phyloP scores from a whole-genome alignment of 805 yeast genomes.

The Metschnikowia continentalis region DNA sequence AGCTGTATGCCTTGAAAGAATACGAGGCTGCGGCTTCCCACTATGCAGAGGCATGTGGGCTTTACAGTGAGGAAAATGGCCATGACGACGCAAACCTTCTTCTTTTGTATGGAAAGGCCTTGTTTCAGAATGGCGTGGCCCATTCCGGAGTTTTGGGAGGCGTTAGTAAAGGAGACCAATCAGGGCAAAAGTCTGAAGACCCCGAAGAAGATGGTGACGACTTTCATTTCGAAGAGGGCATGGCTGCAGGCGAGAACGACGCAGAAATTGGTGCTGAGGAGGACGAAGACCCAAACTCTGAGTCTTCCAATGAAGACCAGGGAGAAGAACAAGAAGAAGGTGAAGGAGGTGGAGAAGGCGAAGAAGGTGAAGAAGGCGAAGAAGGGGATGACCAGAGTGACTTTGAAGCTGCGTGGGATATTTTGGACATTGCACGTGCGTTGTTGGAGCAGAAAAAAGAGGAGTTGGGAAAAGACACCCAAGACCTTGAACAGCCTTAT shows the following conservation, averaged over 20 bases:
- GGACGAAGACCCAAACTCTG: conserved; percentile 1
- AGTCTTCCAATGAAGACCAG: not conserved
- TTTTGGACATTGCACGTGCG: conserved; percentile 72
- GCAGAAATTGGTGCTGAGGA: conserved; percentile 11
- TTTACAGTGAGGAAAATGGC: conserved; percentile 42
- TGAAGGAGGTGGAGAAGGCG: conserved; percentile 21
- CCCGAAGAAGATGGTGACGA: conserved; percentile 9
- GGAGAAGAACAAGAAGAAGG: conserved; percentile 19
- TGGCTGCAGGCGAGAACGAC: conserved; percentile 9
- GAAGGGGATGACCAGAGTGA: conserved; percentile 53
- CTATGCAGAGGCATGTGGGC: conserved; percentile 72
- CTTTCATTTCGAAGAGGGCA: conserved; percentile 13
- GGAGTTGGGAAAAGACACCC: conserved; percentile 10
- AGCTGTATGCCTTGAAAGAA: conserved; percentile 57
- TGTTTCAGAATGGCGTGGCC: conserved; percentile 72
- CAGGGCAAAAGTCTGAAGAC: conserved; percentile 1
- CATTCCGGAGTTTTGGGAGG: conserved; percentile 72
- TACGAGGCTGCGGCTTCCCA: conserved; percentile 65
- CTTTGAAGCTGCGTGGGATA: conserved; percentile 86
- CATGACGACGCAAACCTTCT: conserved; percentile 74
- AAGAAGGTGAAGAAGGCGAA: conserved; percentile 16
- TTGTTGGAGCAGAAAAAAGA: conserved; percentile 49
- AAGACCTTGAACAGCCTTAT: conserved; percentile 21
- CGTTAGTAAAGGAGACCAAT: conserved; percentile 5
- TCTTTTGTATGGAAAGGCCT: conserved; percentile 71